Evolutionary conservation across 345 rosid genomes (phyloP), one percentile per base, ranked within the genome.

Genomic region (Citropsis articulata): DNA sequence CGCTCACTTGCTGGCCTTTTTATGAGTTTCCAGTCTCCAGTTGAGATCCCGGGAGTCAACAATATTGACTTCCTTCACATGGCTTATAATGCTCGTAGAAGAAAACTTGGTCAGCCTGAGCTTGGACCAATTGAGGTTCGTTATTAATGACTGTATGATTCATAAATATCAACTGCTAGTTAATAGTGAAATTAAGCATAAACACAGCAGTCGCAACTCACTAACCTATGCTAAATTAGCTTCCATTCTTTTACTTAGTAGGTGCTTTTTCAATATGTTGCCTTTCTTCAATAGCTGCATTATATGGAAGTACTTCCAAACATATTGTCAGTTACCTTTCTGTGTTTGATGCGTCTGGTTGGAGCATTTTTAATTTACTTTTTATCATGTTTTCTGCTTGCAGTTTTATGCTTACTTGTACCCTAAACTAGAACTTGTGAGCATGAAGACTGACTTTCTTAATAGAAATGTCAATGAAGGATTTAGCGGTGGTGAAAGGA

Each of bases 391-490:
- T 70, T 82, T 81, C 19, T 69, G 78, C 60, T 27, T 91, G 92
- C 95, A 93, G 99, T 92, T 96, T 85, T 94, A 86, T 84, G 88
- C 89, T 72, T 89, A 88, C 73, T 70, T 96, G 66, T 86, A 82
- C 77, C 90, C 98, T 62, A 96, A 96, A 83, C 95, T 96, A 7
- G 90, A 89, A 80, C 86, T 85, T 48, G 89, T 96, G 87, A 96
- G 93, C 83, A 94, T 94, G 97, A 91, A 91, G 88, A 90, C 82
- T 0, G 98, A 94, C 85, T 96, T 92, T 83, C 93, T 96, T 36
- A 90, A 93, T 81, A 87, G 99, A 87, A 96, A 96, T 85, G 99
- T 97, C 45, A 94, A 97, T 86, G 99, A 93, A 90, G 99, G 99
- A 33, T 96, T 96, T 79, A 96, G 99, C 75, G 98, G 99, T 19